Conservation (phyloP, 805 yeast species). For the Citeromyces matritensis region DNA sequence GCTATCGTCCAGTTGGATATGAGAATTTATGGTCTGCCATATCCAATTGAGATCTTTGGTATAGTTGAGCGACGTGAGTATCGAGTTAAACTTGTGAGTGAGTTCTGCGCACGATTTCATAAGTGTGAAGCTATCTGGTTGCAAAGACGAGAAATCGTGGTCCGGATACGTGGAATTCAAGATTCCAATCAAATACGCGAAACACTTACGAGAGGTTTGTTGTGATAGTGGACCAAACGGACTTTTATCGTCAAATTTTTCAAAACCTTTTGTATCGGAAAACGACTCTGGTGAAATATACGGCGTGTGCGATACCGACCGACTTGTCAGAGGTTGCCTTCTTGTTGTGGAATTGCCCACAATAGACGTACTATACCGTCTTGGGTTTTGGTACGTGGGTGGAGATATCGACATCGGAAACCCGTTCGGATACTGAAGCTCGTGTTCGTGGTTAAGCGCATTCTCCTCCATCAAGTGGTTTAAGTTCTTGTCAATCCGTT, state of each 20-base stretch:
- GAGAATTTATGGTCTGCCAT: constrained; percentile 79
- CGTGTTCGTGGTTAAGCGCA: constrained; percentile 16
- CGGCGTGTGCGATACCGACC: constrained; percentile 1
- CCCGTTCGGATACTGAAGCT: constrained; percentile 1
- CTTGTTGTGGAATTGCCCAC: constrained; percentile 1
- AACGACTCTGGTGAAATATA: constrained; percentile 8
- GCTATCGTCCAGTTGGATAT: constrained; percentile 60
- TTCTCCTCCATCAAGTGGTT: constrained; percentile 34
- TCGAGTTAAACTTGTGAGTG: constrained; percentile 59
- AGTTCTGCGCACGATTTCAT: constrained; percentile 30
- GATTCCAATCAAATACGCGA: constrained; percentile 82
- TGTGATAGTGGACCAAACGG: constrained; percentile 91
- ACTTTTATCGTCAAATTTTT: constrained; percentile 12
- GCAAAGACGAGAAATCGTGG: constrained; percentile 80
- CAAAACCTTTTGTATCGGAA: constrained; percentile 1
- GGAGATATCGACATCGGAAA: constrained; percentile 4
- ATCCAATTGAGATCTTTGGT: constrained; percentile 43
- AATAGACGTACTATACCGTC: constrained; percentile 2
- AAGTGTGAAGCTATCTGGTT: constrained; percentile 64
- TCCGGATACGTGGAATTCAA: constrained; percentile 90
- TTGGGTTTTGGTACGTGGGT: not conserved
- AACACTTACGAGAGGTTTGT: constrained; percentile 75
- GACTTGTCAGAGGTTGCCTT: not conserved
- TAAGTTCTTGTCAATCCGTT: constrained; percentile 72
- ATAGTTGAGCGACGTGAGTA: constrained; percentile 53